Conservation (phyloP, 75 land plant species). For the Pinus albicaulis region DNA sequence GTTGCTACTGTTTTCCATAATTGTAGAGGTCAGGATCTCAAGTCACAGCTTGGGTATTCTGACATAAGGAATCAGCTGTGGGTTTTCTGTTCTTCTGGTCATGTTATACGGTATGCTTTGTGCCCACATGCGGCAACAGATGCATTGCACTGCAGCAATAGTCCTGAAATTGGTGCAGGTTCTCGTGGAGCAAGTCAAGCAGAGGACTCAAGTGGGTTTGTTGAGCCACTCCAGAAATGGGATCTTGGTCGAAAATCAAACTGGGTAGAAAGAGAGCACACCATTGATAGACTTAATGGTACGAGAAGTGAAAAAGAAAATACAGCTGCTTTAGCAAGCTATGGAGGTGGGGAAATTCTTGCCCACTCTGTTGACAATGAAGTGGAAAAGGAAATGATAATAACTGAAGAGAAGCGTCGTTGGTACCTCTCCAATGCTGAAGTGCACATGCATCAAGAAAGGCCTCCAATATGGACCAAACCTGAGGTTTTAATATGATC, state of each 20-base stretch:
- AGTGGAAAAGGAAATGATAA: conserved; percentile 24
- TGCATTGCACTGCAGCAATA: conserved; percentile 23
- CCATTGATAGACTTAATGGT: conserved; percentile 18
- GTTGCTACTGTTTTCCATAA: conserved; percentile 91
- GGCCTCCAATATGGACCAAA: conserved; percentile 85
- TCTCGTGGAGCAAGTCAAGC: conserved; percentile 28
- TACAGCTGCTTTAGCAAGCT: conserved; percentile 19
- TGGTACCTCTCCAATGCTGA: conserved; percentile 96
- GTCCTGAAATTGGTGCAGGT: conserved; percentile 25
- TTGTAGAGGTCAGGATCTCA: conserved; percentile 33
- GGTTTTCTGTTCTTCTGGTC: conserved; percentile 85
- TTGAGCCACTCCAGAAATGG: conserved; percentile 92
- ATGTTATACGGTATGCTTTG: conserved; percentile 72
- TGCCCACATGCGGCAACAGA: conserved; percentile 28
- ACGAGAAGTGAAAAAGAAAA: conserved; percentile 13
- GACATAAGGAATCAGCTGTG: conserved; percentile 60
- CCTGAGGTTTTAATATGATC: conserved; percentile 54
- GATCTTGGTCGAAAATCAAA: conserved; percentile 83
- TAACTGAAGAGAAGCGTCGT: conserved; percentile 50
- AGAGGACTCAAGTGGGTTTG: conserved; percentile 57
- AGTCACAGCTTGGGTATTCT: conserved; percentile 21
- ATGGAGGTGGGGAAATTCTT: conserved; percentile 16
- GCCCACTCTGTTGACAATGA: conserved; percentile 10
- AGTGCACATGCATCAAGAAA: conserved; percentile 68
- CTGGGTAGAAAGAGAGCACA: conserved; percentile 86